A percentile compares a stretch with the other conserved stretches of the same genome.
phyloP scores from a whole-genome alignment of 768 basidiomycete genomes.

The Boletellus ananiceps region DNA sequence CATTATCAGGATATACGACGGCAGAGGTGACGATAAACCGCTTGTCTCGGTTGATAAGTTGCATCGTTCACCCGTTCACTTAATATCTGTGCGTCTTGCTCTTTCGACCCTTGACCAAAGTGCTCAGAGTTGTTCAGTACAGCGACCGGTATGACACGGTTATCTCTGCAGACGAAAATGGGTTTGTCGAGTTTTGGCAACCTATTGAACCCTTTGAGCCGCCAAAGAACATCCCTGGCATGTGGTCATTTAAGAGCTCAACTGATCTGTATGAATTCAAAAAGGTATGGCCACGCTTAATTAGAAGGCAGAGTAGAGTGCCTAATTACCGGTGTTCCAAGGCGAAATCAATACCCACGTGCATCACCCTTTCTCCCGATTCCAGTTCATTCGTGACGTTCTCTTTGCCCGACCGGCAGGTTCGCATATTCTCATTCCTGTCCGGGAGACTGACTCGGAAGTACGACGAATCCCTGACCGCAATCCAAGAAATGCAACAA shows the following conservation, averaged over 20 bases:
- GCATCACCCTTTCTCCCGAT: conserved; percentile 86
- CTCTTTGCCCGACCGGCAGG: conserved; percentile 89
- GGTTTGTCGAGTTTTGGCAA: conserved; percentile 96
- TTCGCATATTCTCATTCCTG: conserved; percentile 90
- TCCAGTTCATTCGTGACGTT: conserved; percentile 88
- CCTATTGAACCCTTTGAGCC: conserved; percentile 83
- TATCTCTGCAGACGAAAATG: conserved; percentile 89
- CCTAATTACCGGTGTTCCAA: conserved; percentile 28
- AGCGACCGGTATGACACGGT: conserved; percentile 87
- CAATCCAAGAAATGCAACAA: conserved; percentile 98
- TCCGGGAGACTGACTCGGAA: conserved; percentile 85
- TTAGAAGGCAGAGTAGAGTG: background rate
- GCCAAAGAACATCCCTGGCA: conserved; percentile 68
- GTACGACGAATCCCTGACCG: conserved; percentile 90
- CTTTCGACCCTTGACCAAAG: background rate
- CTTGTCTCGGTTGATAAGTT: conserved; percentile 71
- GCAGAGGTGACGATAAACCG: conserved; percentile 76
- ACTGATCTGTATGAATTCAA: conserved; percentile 98
- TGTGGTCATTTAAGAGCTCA: conserved; percentile 88
- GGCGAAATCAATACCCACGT: conserved; percentile 90
- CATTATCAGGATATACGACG: conserved; percentile 86
- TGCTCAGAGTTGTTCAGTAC: conserved; percentile 50
- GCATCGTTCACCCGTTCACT: conserved; percentile 85
- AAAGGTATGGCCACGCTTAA: conserved; percentile 53
- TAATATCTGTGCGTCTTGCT: conserved; percentile 69